Evolutionary conservation across 108 stramenopile genomes (phyloP).

Genomic region (Mayamaea pseudoterrestris): DNA sequence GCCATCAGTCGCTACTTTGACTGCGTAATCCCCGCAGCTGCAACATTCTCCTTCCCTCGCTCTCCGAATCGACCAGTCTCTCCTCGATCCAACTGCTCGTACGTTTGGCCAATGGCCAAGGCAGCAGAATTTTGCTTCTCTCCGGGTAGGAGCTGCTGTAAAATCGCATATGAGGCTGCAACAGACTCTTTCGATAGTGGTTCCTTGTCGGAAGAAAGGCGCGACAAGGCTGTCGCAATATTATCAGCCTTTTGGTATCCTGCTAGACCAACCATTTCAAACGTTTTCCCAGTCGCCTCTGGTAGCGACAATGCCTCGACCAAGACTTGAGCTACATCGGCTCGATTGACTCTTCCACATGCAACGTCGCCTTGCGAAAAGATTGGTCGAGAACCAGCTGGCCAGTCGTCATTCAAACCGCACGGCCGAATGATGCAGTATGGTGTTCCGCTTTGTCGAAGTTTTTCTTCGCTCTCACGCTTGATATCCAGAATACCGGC

Average conservation of each 20-base stretch:
- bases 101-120: constrained; percentile 81
- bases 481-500: constrained; percentile 84
- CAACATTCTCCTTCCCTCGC: constrained; percentile 42
- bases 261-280: constrained; percentile 71
- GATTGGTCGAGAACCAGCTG: constrained; percentile 68
- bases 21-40: neutral
- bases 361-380: constrained; percentile 82
- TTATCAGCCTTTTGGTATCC: constrained; percentile 54
- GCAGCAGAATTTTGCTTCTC: constrained; percentile 63
- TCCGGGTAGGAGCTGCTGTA: constrained; percentile 83
- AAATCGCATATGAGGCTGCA: constrained; percentile 34
- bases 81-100: constrained; percentile 71
- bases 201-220: constrained; percentile 23
- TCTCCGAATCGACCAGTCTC: constrained; percentile 65
- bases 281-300: constrained; percentile 85
- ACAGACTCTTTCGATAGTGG: constrained; percentile 31
- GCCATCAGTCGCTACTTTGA: too few relatives aligned
- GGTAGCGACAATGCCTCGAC: constrained; percentile 43
- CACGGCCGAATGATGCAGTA: constrained; percentile 82
- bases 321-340: constrained; percentile 75
- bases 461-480: constrained; percentile 49
- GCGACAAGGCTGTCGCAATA: constrained; percentile 28
- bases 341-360: constrained; percentile 80
- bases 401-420: constrained; percentile 86
- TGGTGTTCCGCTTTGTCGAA: constrained; percentile 45